Percentiles rank a stretch among this genome's conserved stretches.
phyloP scores from a whole-genome alignment of 2,329 filamentous ascomycete genomes.

The Sphaerulina vaccinii region DNA sequence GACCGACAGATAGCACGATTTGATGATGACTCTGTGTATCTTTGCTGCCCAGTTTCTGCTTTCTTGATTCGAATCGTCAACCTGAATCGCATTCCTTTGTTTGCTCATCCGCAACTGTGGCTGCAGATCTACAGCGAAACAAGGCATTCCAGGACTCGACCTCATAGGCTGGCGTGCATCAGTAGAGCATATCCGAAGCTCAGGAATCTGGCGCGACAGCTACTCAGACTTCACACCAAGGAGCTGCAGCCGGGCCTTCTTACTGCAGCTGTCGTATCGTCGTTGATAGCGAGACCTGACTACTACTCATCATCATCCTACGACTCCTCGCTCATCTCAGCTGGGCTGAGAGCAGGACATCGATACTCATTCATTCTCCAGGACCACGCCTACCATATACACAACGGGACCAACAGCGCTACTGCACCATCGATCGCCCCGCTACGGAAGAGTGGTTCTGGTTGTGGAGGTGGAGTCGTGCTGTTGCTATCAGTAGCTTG shows the following conservation, averaged over 20 bases:
- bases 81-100: background rate
- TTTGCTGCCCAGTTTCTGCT: background rate
- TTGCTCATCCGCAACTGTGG: background rate
- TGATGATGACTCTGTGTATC: background rate
- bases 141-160: background rate
- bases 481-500: background rate
- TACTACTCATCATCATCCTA: too few relatives aligned
- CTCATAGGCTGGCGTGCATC: background rate
- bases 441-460: too few relatives aligned
- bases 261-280: background rate
- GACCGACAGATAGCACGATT: background rate
- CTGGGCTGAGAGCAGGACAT: too few relatives aligned
- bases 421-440: too few relatives aligned
- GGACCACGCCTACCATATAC: too few relatives aligned
- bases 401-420: too few relatives aligned
- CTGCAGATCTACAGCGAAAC: slow-evolving; percentile 1
- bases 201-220: too few relatives aligned
- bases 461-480: too few relatives aligned
- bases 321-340: too few relatives aligned
- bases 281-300: too few relatives aligned
- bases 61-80: background rate
- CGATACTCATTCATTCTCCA: too few relatives aligned
- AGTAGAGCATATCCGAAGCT: background rate
- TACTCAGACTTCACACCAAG: background rate
- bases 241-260: background rate